Percentiles rank a stretch among this genome's conserved stretches.
phyloP scores from a whole-genome alignment of 2,329 filamentous ascomycete species.

The Sporothrix humicola region DNA sequence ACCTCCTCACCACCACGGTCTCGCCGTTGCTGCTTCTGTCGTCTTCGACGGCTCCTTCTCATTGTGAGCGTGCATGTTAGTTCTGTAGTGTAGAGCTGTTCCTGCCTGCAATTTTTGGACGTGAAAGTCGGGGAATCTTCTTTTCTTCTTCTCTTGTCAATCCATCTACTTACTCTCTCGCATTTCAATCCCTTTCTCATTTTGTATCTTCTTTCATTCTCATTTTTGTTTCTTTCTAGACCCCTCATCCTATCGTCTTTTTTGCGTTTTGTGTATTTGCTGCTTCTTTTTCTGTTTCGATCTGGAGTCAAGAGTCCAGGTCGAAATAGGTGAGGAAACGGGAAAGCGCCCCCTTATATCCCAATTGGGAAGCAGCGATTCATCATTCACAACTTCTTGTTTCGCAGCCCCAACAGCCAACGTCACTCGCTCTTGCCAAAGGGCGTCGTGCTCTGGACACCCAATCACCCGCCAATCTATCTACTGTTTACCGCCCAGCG shows the following conservation, averaged over 20 bases:
- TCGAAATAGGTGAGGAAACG: neutral
- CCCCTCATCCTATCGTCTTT: conserved; percentile 10
- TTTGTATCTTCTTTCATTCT: neutral
- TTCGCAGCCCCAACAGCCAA: neutral
- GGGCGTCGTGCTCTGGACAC: conserved; percentile 16
- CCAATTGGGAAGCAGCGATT: conserved; percentile 25
- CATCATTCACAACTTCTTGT: conserved; percentile 15
- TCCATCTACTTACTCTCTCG: conserved; percentile 5
- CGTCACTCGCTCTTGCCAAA: conserved; percentile 25
- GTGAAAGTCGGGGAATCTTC: neutral
- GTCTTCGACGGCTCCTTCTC: conserved; percentile 6
- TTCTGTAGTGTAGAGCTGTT: neutral
- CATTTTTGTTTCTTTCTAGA: neutral
- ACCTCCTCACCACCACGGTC: conserved; percentile 20
- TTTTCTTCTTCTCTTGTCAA: neutral
- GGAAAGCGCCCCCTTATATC: neutral
- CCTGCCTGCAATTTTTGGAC: conserved; percentile 3
- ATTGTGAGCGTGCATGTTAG: neutral
- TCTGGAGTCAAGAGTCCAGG: neutral
- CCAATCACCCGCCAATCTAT: conserved; percentile 4
- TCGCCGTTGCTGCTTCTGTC: conserved; percentile 21
- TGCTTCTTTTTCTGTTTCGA: conserved; percentile 16
- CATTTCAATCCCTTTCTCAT: neutral
- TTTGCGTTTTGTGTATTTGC: conserved; percentile 1
- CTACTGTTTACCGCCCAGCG: neutral